Conservation (phyloP, 23 red algal species). For the Gracilaria domingensis region DNA sequence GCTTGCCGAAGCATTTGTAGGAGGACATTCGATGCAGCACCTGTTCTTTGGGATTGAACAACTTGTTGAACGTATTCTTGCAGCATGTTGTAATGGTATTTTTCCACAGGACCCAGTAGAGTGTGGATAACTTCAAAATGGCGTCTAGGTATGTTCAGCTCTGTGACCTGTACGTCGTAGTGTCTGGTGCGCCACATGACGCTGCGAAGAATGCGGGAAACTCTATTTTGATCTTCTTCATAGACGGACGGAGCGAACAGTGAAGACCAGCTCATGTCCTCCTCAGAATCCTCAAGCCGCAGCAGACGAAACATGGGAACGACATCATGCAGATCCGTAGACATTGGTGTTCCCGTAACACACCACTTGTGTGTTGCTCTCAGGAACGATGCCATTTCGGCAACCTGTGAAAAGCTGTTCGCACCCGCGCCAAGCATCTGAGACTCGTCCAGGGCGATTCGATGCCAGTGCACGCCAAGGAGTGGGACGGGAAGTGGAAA, state of each 20-base stretch:
- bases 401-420: slow-evolving; percentile 40
- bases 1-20: slow-evolving; percentile 85
- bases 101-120: slow-evolving; percentile 74
- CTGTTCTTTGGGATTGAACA: not conserved
- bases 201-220: slow-evolving; percentile 51
- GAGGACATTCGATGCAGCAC: slow-evolving; percentile 7
- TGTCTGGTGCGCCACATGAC: slow-evolving; percentile 82
- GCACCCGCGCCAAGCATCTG: slow-evolving; percentile 73
- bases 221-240: slow-evolving; percentile 26
- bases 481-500: slow-evolving; percentile 70
- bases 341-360: slow-evolving; percentile 91
- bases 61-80: slow-evolving; percentile 17
- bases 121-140: slow-evolving; percentile 37
- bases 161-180: slow-evolving; percentile 55
- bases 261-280: slow-evolving; percentile 33
- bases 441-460: slow-evolving; percentile 90
- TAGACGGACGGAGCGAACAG: slow-evolving; percentile 24
- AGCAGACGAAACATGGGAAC: slow-evolving; percentile 73
- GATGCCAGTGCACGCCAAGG: slow-evolving; percentile 79
- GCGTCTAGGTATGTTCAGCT: slow-evolving; percentile 78
- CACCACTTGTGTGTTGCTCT: slow-evolving; percentile 78
- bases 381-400: slow-evolving; percentile 72
- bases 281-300: slow-evolving; percentile 15
- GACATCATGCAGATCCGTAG: slow-evolving; percentile 55
- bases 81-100: slow-evolving; percentile 68